Base-by-base conservation (phyloP, 2,329 filamentous ascomycete species). In the Arthrobotrys megalospora region DNA sequence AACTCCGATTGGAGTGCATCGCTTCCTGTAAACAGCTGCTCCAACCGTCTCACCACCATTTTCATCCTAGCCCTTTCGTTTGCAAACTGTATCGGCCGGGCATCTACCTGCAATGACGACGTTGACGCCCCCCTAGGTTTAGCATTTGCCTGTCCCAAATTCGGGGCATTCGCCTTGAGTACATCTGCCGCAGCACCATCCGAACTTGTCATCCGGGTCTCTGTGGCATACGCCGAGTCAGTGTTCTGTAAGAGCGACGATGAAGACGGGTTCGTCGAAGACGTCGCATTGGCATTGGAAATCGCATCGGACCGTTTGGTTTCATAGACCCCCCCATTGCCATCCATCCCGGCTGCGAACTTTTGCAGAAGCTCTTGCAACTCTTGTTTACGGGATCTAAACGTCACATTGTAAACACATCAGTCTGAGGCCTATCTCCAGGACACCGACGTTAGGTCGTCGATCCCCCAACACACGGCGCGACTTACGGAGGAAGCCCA, bases 21-120 rank as follows among this genome's bases (percentile, higher is more conserved):
- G 87, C 86, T 82, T 91, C 93, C 93, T 0, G 92, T 93, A 79
- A 96, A 96, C 0, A 96, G 87, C 80, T 94, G 92, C 82, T 96
- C 93, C 5, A 96, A 84, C 1, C 92, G 88, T 67, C 89, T 88
- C 1, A 95, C 93, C 0, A 95, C 91, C 19, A 94, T 82, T 82
- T 91, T 93, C 85, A 93, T 93, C 85, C 90, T 93, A 5, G 91
- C 88, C 80, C 89, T 90, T 12, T 95, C 92, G 0, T 83, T 12
- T 82, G 83, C 24, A 87, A 85, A 50, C 16, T 79, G 69, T 19
- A 67, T 16, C 8, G 64, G 58, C 11, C 21, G 45, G 8, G 36
- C 6, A 5, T 72, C 75, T 21, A 32, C 16, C 43, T 32, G 48
- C 32, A 63, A 28, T n/a, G 55, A 60, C 5, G 11, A 16, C 14